Base-by-base conservation (phyloP, 805 yeast species). In the Hanseniaspora singularis region DNA sequence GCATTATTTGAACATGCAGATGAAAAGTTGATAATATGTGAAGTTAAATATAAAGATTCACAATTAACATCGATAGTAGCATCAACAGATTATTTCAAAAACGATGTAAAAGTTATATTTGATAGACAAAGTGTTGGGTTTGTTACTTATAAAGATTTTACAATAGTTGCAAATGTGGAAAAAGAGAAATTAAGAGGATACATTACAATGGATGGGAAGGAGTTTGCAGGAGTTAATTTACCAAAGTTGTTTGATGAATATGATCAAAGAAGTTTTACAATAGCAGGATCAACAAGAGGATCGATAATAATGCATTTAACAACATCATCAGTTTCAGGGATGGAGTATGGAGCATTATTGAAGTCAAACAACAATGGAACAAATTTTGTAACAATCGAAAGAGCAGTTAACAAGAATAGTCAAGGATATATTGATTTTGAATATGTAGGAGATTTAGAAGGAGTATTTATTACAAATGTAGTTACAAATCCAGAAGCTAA, bases 341-440 rank as follows among this genome's bases (percentile, higher is more conserved):
- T 64, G 9, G 92, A 85, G 55, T 79, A 60, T 59, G 98, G 98
- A 15, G 70, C 85, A 0, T 64, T 92, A 16, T 67, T 92, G 57
- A 89, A 89, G 57, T 85, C 95, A 2, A 88, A 89, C 62, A 84
- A 82, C 16, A 85, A 86, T 55, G 98, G 98, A 51, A 86, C 96
- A 0, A 75, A 81, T 5, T 88, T 84, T 58, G 85, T 81, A 2
- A 64, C 77, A 32, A 67, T 87, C 2, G 68, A 81, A 50, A 72
- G 71, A 9, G 64, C 74, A 49, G 96, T 86, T 15, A 92, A 88
- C 62, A 71, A 96, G 54, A 76, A 87, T 53, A 50, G 51, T 4
- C 55, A 53, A 3, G 97, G 96, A 0, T 87, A 63, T 64, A 95
- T 85, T 46, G 98, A 89, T 63, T 89, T 79, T 62, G 97, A 92